Evolutionary conservation across 2,329 filamentous ascomycete genomes (phyloP).

Genomic region (Xylaria sp.): DNA sequence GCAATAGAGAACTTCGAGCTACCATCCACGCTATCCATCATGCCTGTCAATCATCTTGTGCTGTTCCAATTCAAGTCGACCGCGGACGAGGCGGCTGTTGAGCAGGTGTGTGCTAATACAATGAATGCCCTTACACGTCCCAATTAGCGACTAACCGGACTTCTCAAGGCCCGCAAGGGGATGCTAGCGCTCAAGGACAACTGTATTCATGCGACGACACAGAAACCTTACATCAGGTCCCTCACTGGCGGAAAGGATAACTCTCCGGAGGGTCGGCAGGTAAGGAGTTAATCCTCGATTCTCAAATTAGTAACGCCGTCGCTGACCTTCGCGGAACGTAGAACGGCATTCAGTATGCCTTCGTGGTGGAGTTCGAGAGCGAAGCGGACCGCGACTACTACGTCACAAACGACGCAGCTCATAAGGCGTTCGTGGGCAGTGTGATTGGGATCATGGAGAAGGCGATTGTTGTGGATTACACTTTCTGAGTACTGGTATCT

Average conservation of each 20-base stretch:
- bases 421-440: slow-evolving; percentile 41
- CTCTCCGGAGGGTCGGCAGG: slow-evolving; percentile 65
- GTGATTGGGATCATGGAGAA: too few species aligned
- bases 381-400: slow-evolving; percentile 50
- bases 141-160: not conserved
- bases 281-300: too few species aligned
- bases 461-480: too few species aligned
- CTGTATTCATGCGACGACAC: slow-evolving; percentile 64
- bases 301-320: not conserved
- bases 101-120: slow-evolving; percentile 15
- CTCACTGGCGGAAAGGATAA: slow-evolving; percentile 65
- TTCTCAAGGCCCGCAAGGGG: slow-evolving; percentile 31
- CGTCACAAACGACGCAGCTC: slow-evolving; percentile 46
- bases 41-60: slow-evolving; percentile 39
- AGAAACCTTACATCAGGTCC: slow-evolving; percentile 65
- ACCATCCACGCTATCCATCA: too few species aligned
- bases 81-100: slow-evolving; percentile 26
- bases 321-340: slow-evolving; percentile 34
- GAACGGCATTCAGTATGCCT: slow-evolving; percentile 50
- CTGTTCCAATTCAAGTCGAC: slow-evolving; percentile 42
- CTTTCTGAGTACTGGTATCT: too few species aligned
- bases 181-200: slow-evolving; percentile 62
- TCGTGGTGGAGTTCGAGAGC: slow-evolving; percentile 48
- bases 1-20: too few species aligned
- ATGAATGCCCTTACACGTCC: too few species aligned